phyloP scores from a whole-genome alignment of 257 asterid species.

The Scutellaria barbata region DNA sequence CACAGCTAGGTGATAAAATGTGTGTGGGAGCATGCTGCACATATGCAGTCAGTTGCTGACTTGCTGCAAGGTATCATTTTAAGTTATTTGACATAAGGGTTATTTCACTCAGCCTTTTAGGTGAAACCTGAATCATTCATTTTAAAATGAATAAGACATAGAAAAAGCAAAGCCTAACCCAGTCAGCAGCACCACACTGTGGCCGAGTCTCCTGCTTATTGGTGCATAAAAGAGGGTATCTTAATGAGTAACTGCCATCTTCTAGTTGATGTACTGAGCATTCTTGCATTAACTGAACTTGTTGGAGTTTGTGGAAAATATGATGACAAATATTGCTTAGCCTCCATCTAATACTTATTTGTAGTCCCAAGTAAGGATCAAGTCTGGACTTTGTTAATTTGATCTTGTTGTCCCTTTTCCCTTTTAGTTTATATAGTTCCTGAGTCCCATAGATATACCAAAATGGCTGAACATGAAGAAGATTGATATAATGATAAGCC shows the following conservation, averaged over 20 bases:
- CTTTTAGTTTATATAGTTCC: not conserved
- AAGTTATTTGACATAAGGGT: not conserved
- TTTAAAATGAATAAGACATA: not conserved
- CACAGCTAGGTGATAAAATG: not conserved
- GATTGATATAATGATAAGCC: not conserved
- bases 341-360: no score
- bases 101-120: not conserved
- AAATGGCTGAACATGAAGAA: constrained; percentile 9
- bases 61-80: not conserved
- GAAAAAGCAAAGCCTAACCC: not conserved
- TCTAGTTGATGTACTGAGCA: not conserved
- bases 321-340: no score
- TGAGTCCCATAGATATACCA: not conserved
- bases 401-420: not conserved
- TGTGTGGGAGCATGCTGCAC: not conserved
- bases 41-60: not conserved
- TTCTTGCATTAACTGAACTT: not conserved
- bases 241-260: not conserved
- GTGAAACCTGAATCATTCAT: not conserved
- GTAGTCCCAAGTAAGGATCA: not conserved
- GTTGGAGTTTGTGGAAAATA: not conserved
- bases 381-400: not conserved
- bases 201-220: no score
- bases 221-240: not conserved
- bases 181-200: not conserved